Conservation (phyloP, 306 rosid species). For the Cicer bijugum region DNA sequence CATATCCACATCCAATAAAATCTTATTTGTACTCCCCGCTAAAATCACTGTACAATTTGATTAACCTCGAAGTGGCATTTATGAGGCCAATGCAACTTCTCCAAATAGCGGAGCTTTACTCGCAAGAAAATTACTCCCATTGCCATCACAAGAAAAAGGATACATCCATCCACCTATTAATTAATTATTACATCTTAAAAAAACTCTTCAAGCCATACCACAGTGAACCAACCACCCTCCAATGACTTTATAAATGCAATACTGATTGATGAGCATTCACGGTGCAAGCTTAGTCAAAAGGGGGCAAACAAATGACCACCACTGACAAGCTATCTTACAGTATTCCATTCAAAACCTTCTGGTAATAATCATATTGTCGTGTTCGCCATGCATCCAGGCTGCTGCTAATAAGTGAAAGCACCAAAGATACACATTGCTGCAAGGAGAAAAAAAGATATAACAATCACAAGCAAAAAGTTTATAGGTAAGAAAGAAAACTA, state of each 20-base stretch:
- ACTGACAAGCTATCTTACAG: conserved; percentile 59
- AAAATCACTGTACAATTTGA: conserved; percentile 58
- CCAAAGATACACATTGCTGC: conserved; percentile 98
- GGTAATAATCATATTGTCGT: conserved; percentile 94
- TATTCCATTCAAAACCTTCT: conserved; percentile 93
- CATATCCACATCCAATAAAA: conserved; percentile 42
- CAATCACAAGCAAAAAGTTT: not conserved
- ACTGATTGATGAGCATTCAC: conserved; percentile 38
- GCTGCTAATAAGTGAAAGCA: conserved; percentile 91
- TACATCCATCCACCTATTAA: conserved; percentile 44
- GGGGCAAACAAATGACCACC: conserved; percentile 47
- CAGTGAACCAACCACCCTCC: conserved; percentile 49
- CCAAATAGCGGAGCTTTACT: conserved; percentile 48
- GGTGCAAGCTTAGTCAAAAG: conserved; percentile 52
- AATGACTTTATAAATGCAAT: conserved; percentile 39
- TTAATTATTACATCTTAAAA: conserved; percentile 45
- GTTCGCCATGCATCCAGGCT: conserved; percentile 99
- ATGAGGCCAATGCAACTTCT: conserved; percentile 40
- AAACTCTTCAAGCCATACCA: conserved; percentile 46
- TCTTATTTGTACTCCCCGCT: conserved; percentile 44
- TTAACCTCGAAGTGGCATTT: conserved; percentile 40
- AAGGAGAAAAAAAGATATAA: conserved; percentile 31
- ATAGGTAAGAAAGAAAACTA: conserved; percentile 2
- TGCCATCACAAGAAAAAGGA: conserved; percentile 47
- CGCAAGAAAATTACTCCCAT: conserved; percentile 46